Conservation (phyloP, 108 stramenopile genomes). For the Fistulifera pelliculosa region DNA sequence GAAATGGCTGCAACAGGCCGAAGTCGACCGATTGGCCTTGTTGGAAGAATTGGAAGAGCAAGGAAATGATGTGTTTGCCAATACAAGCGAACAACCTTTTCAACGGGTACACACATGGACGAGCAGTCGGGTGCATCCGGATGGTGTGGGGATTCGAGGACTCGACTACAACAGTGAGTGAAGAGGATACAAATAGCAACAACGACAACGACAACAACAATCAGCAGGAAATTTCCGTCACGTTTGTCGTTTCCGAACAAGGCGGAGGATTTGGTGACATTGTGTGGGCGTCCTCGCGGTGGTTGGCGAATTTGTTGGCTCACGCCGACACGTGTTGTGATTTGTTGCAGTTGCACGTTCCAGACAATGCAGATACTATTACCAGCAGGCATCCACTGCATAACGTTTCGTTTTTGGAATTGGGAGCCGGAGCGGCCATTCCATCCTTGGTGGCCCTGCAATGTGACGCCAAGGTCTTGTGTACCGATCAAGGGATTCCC, state of each 20-base stretch:
- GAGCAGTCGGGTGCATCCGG: slow-evolving; percentile 13
- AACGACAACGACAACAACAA: neutral
- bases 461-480: slow-evolving; percentile 35
- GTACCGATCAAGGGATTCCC: slow-evolving; percentile 32
- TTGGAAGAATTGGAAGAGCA: slow-evolving; percentile 14
- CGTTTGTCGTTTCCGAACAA: slow-evolving; percentile 17
- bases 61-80: neutral
- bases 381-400: slow-evolving; percentile 22
- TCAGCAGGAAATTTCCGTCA: slow-evolving; percentile 3
- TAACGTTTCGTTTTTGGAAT: slow-evolving; percentile 21
- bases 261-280: slow-evolving; percentile 26
- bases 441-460: slow-evolving; percentile 37
- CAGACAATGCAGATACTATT: too few species aligned
- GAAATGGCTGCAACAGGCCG: slow-evolving; percentile 21
- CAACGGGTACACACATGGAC: slow-evolving; percentile 15
- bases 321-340: slow-evolving; percentile 20
- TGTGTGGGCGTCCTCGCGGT: slow-evolving; percentile 35
- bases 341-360: neutral
- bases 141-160: slow-evolving; percentile 16
- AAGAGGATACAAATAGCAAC: neutral
- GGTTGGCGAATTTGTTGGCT: slow-evolving; percentile 28
- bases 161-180: neutral
- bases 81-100: slow-evolving; percentile 1
- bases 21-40: slow-evolving; percentile 13
- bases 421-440: slow-evolving; percentile 38